Percentiles rank a stretch among this genome's conserved stretches.
Conservation (phyloP, 768 basidiomycete genomes). For the Ephemerocybe angulata region DNA sequence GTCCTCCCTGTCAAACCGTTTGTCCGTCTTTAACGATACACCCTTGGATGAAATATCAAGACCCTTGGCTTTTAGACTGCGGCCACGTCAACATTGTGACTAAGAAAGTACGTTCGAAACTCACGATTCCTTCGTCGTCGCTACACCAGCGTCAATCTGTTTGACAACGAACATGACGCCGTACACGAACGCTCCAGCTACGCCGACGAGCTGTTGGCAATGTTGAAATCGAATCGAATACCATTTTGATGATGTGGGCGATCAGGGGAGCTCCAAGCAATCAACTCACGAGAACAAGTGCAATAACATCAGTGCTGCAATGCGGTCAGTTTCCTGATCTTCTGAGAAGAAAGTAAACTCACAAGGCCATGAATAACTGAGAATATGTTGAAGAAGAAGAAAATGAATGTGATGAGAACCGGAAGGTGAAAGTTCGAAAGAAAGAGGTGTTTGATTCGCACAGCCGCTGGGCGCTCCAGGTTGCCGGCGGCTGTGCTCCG, state of each 20-base stretch:
- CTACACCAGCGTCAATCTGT: slow-evolving; percentile 38
- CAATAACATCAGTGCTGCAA: background rate
- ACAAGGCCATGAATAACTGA: too few species aligned
- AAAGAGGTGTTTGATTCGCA: too few species aligned
- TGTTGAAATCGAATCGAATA: too few species aligned
- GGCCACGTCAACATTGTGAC: background rate
- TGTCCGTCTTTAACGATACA: slow-evolving; percentile 61
- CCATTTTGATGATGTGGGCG: too few species aligned
- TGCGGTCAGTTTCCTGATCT: too few species aligned
- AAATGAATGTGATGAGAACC: too few species aligned
- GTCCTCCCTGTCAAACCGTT: slow-evolving; percentile 54
- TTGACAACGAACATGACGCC: slow-evolving; percentile 36
- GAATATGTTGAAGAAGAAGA: too few species aligned
- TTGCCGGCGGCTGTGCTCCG: too few species aligned
- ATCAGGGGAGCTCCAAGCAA: background rate
- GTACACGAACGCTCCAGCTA: slow-evolving; percentile 46
- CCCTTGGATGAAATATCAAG: slow-evolving; percentile 56
- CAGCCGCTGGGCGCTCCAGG: too few species aligned
- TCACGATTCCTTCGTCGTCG: slow-evolving; percentile 54
- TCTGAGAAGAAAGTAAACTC: too few species aligned
- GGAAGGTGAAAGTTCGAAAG: too few species aligned
- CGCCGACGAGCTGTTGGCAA: slow-evolving; percentile 20
- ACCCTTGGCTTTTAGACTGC: slow-evolving; percentile 55
- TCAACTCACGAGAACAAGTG: background rate
- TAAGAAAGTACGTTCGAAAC: slow-evolving; percentile 20